These are phyloP conservation scores for Claviceps purpurea DNA, from an alignment of 2,329 filamentous ascomycete genomes.

Conservation along the genomic window DNA sequence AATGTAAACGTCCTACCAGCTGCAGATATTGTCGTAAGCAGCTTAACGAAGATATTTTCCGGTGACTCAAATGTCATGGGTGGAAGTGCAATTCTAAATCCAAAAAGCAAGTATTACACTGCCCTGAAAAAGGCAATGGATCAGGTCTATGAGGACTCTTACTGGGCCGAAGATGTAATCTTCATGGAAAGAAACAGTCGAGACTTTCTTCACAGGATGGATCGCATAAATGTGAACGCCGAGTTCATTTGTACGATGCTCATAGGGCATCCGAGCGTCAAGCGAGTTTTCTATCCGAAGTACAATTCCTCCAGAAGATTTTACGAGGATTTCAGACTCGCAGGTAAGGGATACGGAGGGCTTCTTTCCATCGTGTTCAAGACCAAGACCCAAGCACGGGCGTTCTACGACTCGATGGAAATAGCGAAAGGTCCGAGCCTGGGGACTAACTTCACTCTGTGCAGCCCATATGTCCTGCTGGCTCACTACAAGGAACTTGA, in stretches of 20 bases:
- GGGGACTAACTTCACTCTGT: slow-evolving; percentile 91
- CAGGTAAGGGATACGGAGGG: slow-evolving; percentile 75
- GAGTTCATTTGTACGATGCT: slow-evolving; percentile 70
- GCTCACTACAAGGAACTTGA: slow-evolving; percentile 85
- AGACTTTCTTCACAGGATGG: slow-evolving; percentile 73
- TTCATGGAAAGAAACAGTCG: slow-evolving; percentile 95
- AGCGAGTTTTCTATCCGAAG: slow-evolving; percentile 78
- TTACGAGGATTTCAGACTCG: slow-evolving; percentile 68
- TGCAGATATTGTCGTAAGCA: slow-evolving; percentile 86
- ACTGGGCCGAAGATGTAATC: slow-evolving; percentile 87
- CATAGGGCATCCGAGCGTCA: slow-evolving; percentile 47
- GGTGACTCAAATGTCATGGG: slow-evolving; percentile 99
- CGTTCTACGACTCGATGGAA: slow-evolving; percentile 75
- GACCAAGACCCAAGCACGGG: slow-evolving; percentile 52
- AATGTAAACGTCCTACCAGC: slow-evolving; percentile 87
- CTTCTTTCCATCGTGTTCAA: slow-evolving; percentile 76
- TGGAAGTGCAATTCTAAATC: slow-evolving; percentile 55
- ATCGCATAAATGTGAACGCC: slow-evolving; percentile 73
- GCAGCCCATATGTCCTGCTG: slow-evolving; percentile 79
- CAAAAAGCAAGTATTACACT: slow-evolving; percentile 55
- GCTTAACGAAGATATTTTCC: slow-evolving; percentile 92
- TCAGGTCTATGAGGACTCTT: slow-evolving; percentile 68
- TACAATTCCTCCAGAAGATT: slow-evolving; percentile 52
- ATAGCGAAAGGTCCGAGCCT: slow-evolving; percentile 89
- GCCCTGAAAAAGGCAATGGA: slow-evolving; percentile 53